Percentiles rank a stretch among this genome's conserved stretches.
Evolutionary conservation across 2,329 filamentous ascomycete species (phyloP).

Genomic region (Stagonosporopsis tanaceti): DNA sequence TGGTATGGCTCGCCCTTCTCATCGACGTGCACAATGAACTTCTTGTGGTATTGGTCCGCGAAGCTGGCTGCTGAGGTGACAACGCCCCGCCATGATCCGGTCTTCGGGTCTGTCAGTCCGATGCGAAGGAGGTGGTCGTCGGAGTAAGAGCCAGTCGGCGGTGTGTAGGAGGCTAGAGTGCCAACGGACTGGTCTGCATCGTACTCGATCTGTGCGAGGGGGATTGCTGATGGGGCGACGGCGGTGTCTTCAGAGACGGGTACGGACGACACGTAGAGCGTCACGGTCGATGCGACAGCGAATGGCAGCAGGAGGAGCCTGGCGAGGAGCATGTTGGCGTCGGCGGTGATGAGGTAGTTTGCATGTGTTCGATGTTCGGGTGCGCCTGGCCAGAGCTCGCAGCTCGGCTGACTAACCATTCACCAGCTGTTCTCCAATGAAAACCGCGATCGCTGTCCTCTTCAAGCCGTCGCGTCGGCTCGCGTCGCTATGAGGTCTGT

Average conservation of each 20-base stretch:
- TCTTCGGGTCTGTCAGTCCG: constrained; percentile 52
- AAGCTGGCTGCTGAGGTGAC: constrained; percentile 56
- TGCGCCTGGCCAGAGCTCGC: constrained; percentile 6
- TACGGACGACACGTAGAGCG: constrained; percentile 72
- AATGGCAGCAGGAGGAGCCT: constrained; percentile 47
- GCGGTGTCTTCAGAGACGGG: constrained; percentile 79
- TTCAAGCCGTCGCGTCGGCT: constrained; percentile 6
- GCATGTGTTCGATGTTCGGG: constrained; percentile 6
- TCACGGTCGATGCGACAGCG: constrained; percentile 50
- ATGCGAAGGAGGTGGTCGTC: constrained; percentile 53
- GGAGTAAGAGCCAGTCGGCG: constrained; percentile 45
- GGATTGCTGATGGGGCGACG: constrained; percentile 47
- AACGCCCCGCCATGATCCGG: constrained; percentile 55
- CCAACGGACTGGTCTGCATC: constrained; percentile 48
- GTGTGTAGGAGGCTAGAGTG: constrained; percentile 46
- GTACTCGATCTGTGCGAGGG: constrained; percentile 55
- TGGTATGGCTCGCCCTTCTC: constrained; percentile 55
- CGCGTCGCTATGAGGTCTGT: constrained; percentile 7
- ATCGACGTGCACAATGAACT: constrained; percentile 54
- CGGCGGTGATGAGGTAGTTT: constrained; percentile 5
- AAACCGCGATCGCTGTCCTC: neutral
- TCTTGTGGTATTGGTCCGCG: constrained; percentile 52
- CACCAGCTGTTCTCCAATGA: constrained; percentile 1
- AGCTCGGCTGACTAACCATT: constrained; percentile 19
- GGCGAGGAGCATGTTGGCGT: constrained; percentile 48